Percentiles rank a stretch among this genome's conserved stretches.
These are phyloP conservation scores for Sclerotinia spermophila DNA, from an alignment of 2,329 filamentous ascomycete genomes.

Conservation along the genomic window DNA sequence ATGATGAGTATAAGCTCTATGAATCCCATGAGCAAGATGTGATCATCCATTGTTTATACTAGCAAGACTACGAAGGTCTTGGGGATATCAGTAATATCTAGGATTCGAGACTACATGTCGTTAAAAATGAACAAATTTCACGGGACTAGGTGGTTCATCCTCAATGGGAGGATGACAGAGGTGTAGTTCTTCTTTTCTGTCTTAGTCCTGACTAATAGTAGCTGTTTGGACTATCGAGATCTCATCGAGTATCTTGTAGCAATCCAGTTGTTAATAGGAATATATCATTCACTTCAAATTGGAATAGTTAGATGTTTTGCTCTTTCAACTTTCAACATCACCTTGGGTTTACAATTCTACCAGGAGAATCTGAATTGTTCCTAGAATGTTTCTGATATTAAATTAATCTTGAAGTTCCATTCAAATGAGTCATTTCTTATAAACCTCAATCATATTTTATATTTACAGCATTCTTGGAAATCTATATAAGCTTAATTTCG, in stretches of 20 bases:
- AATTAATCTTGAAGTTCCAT: background rate
- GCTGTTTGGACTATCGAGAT: background rate
- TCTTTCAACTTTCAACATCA: background rate
- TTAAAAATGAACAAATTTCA: background rate
- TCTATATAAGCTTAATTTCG: background rate
- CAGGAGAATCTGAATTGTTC: background rate
- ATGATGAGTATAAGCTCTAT: background rate
- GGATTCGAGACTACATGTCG: background rate
- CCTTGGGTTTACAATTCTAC: background rate
- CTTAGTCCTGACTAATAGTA: background rate
- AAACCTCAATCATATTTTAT: background rate
- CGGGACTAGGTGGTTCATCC: background rate
- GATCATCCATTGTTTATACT: background rate
- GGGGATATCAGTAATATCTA: background rate
- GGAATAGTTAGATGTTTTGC: background rate
- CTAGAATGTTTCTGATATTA: background rate
- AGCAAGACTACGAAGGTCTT: too few relatives aligned
- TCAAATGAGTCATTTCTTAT: background rate
- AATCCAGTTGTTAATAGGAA: background rate
- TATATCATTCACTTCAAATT: background rate
- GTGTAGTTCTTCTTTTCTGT: background rate
- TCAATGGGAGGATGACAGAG: background rate
- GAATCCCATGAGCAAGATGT: accelerated
- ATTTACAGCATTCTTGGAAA: background rate
- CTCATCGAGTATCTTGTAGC: background rate